Evolutionary conservation across 2,329 filamentous ascomycete genomes (phyloP), one percentile per base, ranked within the genome.

Genomic region (Stenocarpella maydis): DNA sequence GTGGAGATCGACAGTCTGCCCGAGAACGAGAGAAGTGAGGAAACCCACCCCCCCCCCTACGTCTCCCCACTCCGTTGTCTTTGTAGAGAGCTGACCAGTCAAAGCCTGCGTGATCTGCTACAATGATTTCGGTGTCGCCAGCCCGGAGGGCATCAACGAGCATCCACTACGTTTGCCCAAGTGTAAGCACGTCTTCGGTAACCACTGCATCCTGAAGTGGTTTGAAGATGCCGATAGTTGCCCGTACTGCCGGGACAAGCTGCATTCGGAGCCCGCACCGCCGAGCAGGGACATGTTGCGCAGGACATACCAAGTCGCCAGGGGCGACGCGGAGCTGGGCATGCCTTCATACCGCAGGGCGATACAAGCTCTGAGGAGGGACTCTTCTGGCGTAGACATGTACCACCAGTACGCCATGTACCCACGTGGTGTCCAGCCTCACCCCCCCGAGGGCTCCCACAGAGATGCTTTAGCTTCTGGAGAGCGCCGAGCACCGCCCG

Each of bases 171-270:
- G 86, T 24, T 77, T 91, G 21, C 88, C 89, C 2, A 86, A 83
- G 72, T 91, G 89, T 80, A 88, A 86, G 72, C 89, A 91, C 73
- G 77, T 91, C 8, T 91, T 91, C 76, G 89, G 89, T 21, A 84
- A 90, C 68, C 82, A 86, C 73, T 91, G 89, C 76, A 88, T 91
- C 72, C 88, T 87, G 76, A 90, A 87, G 73, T 91, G 89, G 89
- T 84, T 91, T 50, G 82, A 87, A 65, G 87, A 90, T 54, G 87
- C 87, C 1, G 85, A 89, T 73, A 89, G 82, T 67, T 91, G 89
- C 72, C 89, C 89, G 0, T 90, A 90, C 74, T 91, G 89, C 76
- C 85, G 89, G 31, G 84, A 88, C 71, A 88, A 89, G 73, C 80
- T 91, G 28, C 86, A 83, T 3, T 86, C 87, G 2, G 85, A 89